Conservation (phyloP, 768 basidiomycete species). For the Suillus fuscotomentosus region DNA sequence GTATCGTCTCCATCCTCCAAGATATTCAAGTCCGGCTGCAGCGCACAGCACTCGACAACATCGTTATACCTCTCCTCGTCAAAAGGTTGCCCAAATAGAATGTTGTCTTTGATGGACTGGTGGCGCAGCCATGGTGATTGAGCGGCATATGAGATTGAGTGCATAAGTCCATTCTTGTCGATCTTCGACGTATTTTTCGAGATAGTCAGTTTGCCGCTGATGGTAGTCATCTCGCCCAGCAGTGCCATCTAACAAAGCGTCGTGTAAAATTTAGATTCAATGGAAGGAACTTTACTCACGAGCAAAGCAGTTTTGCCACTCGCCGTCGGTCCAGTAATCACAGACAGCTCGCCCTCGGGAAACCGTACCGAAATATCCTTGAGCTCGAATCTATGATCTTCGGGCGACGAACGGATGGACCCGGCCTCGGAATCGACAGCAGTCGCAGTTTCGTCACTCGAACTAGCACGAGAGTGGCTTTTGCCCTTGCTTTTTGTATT, state of each 20-base stretch:
- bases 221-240: slow-evolving; percentile 39
- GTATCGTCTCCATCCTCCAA: slow-evolving; percentile 86
- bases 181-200: slow-evolving; percentile 50
- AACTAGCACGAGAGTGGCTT: not conserved
- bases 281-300: slow-evolving; percentile 15
- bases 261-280: not conserved
- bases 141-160: slow-evolving; percentile 67
- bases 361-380: slow-evolving; percentile 44
- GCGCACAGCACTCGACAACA: slow-evolving; percentile 83
- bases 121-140: slow-evolving; percentile 73
- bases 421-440: slow-evolving; percentile 16
- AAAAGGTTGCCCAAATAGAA: slow-evolving; percentile 69
- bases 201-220: slow-evolving; percentile 36
- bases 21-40: slow-evolving; percentile 77
- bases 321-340: slow-evolving; percentile 49
- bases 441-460: slow-evolving; percentile 11
- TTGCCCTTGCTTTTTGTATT: slow-evolving; percentile 22
- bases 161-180: slow-evolving; percentile 60
- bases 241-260: slow-evolving; percentile 27
- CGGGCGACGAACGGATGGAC: slow-evolving; percentile 13
- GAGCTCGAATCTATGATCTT: slow-evolving; percentile 40
- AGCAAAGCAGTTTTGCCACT: slow-evolving; percentile 50
- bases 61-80: slow-evolving; percentile 72
- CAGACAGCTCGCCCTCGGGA: slow-evolving; percentile 44
- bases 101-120: slow-evolving; percentile 77